Evolutionary conservation across 495 filamentous ascomycete species (phyloP).

Genomic region (Xylaria grammica): DNA sequence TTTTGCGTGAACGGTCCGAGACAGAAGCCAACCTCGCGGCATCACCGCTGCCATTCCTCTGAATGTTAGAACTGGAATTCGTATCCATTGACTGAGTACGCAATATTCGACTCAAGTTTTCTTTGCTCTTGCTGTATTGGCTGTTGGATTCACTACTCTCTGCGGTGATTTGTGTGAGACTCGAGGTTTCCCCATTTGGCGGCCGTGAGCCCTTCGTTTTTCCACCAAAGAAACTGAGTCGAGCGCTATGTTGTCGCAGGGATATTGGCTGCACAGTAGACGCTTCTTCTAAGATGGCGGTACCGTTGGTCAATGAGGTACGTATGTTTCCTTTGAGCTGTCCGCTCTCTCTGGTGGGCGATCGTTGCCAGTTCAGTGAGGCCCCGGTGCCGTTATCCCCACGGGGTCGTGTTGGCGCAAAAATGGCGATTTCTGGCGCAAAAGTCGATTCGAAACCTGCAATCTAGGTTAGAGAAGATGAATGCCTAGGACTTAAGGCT

Average conservation of each 20-base stretch:
- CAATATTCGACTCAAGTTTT: constrained; percentile 32
- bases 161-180: constrained; percentile 34
- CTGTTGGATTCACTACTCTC: constrained; percentile 37
- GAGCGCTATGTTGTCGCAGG: constrained; percentile 49
- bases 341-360: constrained; percentile 33
- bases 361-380: constrained; percentile 49
- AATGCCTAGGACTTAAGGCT: constrained; percentile 29
- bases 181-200: constrained; percentile 28
- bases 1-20: constrained; percentile 31
- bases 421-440: constrained; percentile 63
- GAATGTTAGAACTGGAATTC: constrained; percentile 27
- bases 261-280: constrained; percentile 43
- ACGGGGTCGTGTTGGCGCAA: constrained; percentile 48
- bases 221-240: constrained; percentile 55
- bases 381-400: constrained; percentile 39
- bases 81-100: constrained; percentile 34
- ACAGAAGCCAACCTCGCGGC: constrained; percentile 36
- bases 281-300: constrained; percentile 47
- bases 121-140: constrained; percentile 35
- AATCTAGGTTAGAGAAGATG: constrained; percentile 27
- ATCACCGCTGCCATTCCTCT: constrained; percentile 35
- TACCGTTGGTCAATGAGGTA: constrained; percentile 32
- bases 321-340: constrained; percentile 31
- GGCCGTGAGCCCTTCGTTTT: constrained; percentile 43
- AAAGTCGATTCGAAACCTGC: constrained; percentile 46